Conservation (phyloP, 495 filamentous ascomycete species). For the Hyaloscypha finlandica region DNA sequence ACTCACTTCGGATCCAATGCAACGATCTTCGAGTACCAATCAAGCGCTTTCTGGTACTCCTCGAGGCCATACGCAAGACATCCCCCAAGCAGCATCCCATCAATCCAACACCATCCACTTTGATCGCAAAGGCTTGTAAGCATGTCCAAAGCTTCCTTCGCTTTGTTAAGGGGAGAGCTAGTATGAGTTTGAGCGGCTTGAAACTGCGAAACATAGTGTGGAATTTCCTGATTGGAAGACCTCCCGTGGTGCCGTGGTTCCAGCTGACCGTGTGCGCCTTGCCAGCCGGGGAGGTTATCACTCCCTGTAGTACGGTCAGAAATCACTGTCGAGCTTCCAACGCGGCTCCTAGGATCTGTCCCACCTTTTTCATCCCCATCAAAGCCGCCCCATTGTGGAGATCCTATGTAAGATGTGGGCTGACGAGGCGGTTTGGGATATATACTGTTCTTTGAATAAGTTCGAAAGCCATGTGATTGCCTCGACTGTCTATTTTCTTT, state of each 20-base stretch:
- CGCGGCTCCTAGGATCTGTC: slow-evolving; percentile 4
- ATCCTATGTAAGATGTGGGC: slow-evolving; percentile 37
- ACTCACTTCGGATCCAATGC: slow-evolving; percentile 76
- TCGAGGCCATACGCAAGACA: slow-evolving; percentile 93
- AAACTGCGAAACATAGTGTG: slow-evolving; percentile 30
- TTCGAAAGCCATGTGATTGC: slow-evolving; percentile 40
- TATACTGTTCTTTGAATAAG: slow-evolving; percentile 55
- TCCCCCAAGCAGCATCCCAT: slow-evolving; percentile 91
- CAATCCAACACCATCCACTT: slow-evolving; percentile 90
- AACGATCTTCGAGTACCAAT: slow-evolving; percentile 88
- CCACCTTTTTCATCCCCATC: slow-evolving; percentile 10
- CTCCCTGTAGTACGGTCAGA: background rate
- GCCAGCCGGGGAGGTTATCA: background rate
- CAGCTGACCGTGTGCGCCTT: background rate
- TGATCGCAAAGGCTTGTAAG: slow-evolving; percentile 81
- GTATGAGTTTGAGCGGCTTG: slow-evolving; percentile 7
- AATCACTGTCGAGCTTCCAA: background rate
- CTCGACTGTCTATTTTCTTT: slow-evolving; percentile 48
- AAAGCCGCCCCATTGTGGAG: slow-evolving; percentile 19
- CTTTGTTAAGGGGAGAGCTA: slow-evolving; percentile 24
- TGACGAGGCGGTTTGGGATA: slow-evolving; percentile 65
- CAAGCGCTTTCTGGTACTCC: slow-evolving; percentile 79
- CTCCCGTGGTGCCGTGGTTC: slow-evolving; percentile 5
- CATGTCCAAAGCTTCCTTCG: slow-evolving; percentile 74
- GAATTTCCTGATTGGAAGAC: slow-evolving; percentile 24